Evolutionary conservation across 2,329 filamentous ascomycete genomes (phyloP), one percentile per base, ranked within the genome.

Genomic region (Phialophora verrucosa): DNA sequence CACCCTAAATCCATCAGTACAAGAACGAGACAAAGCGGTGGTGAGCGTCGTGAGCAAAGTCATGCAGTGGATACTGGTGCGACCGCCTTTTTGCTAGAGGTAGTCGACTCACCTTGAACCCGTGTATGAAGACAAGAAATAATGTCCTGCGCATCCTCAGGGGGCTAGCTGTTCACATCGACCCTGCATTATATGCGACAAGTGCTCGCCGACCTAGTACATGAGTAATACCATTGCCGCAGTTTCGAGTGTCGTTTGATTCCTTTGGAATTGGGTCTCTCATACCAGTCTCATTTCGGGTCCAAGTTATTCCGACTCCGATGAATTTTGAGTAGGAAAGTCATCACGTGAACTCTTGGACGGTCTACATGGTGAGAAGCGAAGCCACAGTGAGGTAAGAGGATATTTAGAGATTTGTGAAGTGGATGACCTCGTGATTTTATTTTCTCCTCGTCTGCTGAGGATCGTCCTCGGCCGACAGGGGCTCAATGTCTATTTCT

Each of bases 111-210:
- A 82, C 81, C 76, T 82, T 80, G 73, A 83, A 83, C 47, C 81
- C 81, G 65, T 83, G 81, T 32, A 83, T 81, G 65, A 82, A 82
- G 55, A 82, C 80, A 50, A 83, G 73, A 55, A 83, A 74, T 49
- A 83, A 72, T 65, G 79, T 81, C 69, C 81, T 82, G 67, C 75
- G 78, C 80, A 82, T 82, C 63, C 66, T 77, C 69, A 63, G 68
- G 42, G 42, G 67, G 65, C 67, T 54, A 25, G 57, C 8, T 23
- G 53, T 42, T 55, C 20, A 31, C 32, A 64, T 27, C 17, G 53
- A 62, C 50, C 42, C 69, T 68, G 65, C 69, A 71, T 71, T 63
- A 47, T 69, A 57, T 38, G 62, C 32, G 29, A 59, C 27, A 12
- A 23, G 27, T 44, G 27, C 31, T 59, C 11, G 17, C 29, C 25